A percentile compares a stretch with the other conserved stretches of the same genome.
Evolutionary conservation across 208 protist genomes (phyloP).

Genomic region (Tritrichomonas musculus): DNA sequence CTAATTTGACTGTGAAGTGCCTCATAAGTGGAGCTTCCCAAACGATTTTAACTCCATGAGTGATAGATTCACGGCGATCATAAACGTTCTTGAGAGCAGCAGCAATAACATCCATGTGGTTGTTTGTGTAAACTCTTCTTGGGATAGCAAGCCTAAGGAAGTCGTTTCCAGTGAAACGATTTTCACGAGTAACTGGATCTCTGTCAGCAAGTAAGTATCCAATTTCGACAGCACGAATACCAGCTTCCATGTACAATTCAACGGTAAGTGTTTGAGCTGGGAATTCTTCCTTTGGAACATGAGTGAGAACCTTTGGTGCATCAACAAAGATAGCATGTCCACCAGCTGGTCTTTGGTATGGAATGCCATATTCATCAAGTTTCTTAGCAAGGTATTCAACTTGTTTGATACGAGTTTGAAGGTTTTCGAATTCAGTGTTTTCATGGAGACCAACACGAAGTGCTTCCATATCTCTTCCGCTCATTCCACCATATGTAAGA

Average conservation of each 20-base stretch:
- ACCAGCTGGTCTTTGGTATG: slow-evolving; percentile 36
- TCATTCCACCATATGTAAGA: slow-evolving; percentile 36
- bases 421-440: slow-evolving; percentile 8
- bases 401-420: slow-evolving; percentile 34
- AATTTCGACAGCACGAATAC: slow-evolving; percentile 32
- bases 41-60: neutral
- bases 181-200: neutral
- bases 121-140: slow-evolving; percentile 38
- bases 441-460: neutral
- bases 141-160: slow-evolving; percentile 36
- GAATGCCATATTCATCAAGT: slow-evolving; percentile 30
- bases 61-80: slow-evolving; percentile 7
- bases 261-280: slow-evolving; percentile 25
- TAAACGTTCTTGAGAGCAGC: slow-evolving; percentile 29
- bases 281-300: slow-evolving; percentile 35
- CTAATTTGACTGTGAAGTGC: slow-evolving; percentile 34
- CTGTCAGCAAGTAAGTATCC: slow-evolving; percentile 29
- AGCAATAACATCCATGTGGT: slow-evolving; percentile 31
- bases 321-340: slow-evolving; percentile 34
- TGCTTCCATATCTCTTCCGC: slow-evolving; percentile 33
- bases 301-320: slow-evolving; percentile 36
- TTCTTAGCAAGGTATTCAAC: slow-evolving; percentile 26
- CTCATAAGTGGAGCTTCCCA: neutral
- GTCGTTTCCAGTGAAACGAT: slow-evolving; percentile 35
- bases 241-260: slow-evolving; percentile 33